Evolutionary conservation across 768 basidiomycete genomes (phyloP), one percentile per base, ranked within the genome.

Genomic region (Amanita jacksonii): DNA sequence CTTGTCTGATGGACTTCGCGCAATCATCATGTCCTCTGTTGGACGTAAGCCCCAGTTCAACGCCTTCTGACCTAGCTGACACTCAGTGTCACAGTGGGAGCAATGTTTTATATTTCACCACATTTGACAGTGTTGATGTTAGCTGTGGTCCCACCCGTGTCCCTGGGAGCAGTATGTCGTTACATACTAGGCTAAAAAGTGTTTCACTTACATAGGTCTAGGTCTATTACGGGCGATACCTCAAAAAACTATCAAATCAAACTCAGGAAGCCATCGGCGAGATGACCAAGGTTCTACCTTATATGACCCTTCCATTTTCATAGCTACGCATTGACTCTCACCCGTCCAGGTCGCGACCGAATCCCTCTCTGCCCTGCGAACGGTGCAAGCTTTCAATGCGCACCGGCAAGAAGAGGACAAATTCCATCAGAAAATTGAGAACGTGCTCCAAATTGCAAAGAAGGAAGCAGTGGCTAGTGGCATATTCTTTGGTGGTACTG

Each of bases 211-310:
- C 5, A n/a, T 28, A 4, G 24, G 15, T 33, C 12, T 49, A 94
- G 86, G 88, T 97, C 9, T 86, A 91, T 59, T 99, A 99, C 54
- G 93, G 94, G 50, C 79, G 92, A 9, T 99, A 97, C 63, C 66
- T 99, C 43, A 90, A 92, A 58, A 84, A 81, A 49, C 75, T 99
- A 3, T 89, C 89, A 5, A 90, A 88, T 54, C 69, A 81, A 54
- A 93, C 94, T 5, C 94, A 99, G 60, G 91, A 92, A 55, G 90
- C 93, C 1, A 74, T 96, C 41, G 93, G 93, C 44, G 92, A 94
- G 44, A 91, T 94, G 92, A 89, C 91, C 24, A 92, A 72, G 61
- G 67, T 68, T n/a, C n/a, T n/a, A n/a, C 25, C 28, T 76, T 62
- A 16, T 10, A 12, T 22, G 7, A 71, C 66, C 12, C 35, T 4